Conservation (phyloP, 345 rosid genomes). For the Leavenworthia alabamica region DNA sequence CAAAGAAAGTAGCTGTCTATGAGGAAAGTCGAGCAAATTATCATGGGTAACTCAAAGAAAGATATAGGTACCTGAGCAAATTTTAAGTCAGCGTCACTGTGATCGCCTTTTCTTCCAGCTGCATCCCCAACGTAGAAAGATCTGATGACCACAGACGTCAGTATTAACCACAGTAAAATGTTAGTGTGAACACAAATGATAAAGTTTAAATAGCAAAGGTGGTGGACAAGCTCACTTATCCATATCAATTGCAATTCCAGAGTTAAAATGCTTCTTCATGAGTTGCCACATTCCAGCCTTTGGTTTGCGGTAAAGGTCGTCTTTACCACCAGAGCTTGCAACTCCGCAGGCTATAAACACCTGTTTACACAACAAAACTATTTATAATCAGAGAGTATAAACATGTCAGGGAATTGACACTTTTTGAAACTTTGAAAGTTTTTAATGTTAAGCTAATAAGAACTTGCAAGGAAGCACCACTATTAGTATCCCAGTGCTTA, state of each 20-base stretch:
- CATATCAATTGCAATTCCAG: slow-evolving; percentile 70
- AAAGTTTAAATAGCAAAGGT: neutral
- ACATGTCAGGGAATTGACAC: neutral
- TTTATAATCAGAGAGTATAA: neutral
- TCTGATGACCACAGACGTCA: slow-evolving; percentile 32
- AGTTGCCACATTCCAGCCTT: slow-evolving; percentile 87
- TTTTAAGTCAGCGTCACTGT: slow-evolving; percentile 78
- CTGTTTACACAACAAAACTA: slow-evolving; percentile 34
- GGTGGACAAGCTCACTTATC: slow-evolving; percentile 45
- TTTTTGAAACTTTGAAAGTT: neutral
- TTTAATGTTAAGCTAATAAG: neutral
- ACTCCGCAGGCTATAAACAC: slow-evolving; percentile 87
- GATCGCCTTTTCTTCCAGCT: slow-evolving; percentile 76
- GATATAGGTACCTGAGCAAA: slow-evolving; percentile 98
- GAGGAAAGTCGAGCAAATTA: neutral
- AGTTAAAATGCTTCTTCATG: slow-evolving; percentile 80
- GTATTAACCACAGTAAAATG: neutral
- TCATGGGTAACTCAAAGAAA: no score
- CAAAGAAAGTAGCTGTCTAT: neutral
- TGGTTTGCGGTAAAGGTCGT: slow-evolving; percentile 81
- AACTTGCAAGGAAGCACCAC: slow-evolving; percentile 1
- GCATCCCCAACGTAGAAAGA: slow-evolving; percentile 98
- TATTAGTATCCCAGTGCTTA: neutral
- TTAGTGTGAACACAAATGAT: neutral
- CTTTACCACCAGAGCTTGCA: slow-evolving; percentile 39